Evolutionary conservation across 1,284 basidiomycete genomes (phyloP), one percentile per base, ranked within the genome.

Genomic region (Fomitopsis betulina): DNA sequence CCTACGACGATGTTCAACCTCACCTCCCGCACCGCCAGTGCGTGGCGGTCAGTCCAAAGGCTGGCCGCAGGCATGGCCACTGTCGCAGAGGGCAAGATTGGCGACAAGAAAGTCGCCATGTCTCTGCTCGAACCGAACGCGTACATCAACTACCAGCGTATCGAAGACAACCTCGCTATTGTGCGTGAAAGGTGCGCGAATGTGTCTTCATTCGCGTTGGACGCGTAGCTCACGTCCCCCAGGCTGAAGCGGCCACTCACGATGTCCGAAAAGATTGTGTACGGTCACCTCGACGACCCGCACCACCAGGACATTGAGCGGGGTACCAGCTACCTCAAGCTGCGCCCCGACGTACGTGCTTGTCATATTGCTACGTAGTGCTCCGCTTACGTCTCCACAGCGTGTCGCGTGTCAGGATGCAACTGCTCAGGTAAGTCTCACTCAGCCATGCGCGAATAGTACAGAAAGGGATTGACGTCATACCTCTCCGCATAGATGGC

Each of bases 331-430:
- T 98, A 98, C 80, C 87, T 98, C 75, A 96, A 95, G 79, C 88
- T 98, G 54, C 87, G 95, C 67, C 96, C 96, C 54, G 96, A 97
- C 78, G 94, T 95, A 71, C 70, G 92, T 81, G 25, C 40, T 59
- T 9, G 55, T 47, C 33, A 27, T 53, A 25, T 58, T 27, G 54
- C 42, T 45, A 54, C 45, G 35, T 58, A 30, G 12, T 47, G 27
- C 33, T 53, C 52, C 43, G 30, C 59, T 62, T 45, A 55, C 39
- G 50, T 55, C 58, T 63, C 58, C 55, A 47, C 71, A 97, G 94
- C 94, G 97, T 70, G 97, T 99, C 66, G 96, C 97, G 58, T 99
- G 96, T 82, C 97, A 99, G 82, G 97, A 99, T 85, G 95, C 95
- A 64, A 97, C 95, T 56, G 95, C 95, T 57, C 92, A 94, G 79